Evolutionary conservation across 257 asterid species (phyloP).

Genomic region (Solanum etuberosum): DNA sequence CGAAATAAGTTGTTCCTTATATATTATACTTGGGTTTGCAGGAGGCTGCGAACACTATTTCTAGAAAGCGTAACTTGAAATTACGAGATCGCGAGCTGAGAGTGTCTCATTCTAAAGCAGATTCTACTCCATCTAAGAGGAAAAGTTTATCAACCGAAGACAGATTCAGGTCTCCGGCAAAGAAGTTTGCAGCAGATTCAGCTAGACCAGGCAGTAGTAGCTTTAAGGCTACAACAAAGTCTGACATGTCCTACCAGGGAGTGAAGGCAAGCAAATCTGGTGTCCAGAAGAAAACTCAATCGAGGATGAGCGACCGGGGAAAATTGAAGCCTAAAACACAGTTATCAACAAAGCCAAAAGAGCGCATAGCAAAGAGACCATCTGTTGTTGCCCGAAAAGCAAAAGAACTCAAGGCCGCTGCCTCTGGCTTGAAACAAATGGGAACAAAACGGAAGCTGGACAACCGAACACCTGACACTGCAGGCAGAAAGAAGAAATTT

Average conservation of each 20-base stretch:
- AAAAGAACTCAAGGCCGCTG: slow-evolving; percentile 25
- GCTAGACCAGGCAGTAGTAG: slow-evolving; percentile 23
- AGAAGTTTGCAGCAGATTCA: slow-evolving; percentile 20
- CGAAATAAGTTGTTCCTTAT: background rate
- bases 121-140: slow-evolving; percentile 37
- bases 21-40: slow-evolving; percentile 12
- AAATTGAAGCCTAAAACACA: slow-evolving; percentile 16
- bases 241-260: slow-evolving; percentile 60
- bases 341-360: slow-evolving; percentile 9
- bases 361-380: slow-evolving; percentile 48
- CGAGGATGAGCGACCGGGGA: slow-evolving; percentile 6
- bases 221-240: slow-evolving; percentile 10
- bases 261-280: slow-evolving; percentile 72
- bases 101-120: slow-evolving; percentile 51
- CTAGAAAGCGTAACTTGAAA: slow-evolving; percentile 41
- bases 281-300: slow-evolving; percentile 39
- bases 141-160: slow-evolving; percentile 23
- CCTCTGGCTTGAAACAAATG: slow-evolving; percentile 15
- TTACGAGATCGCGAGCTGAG: slow-evolving; percentile 73
- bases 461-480: slow-evolving; percentile 44
- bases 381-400: slow-evolving; percentile 83
- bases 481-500: slow-evolving; percentile 51
- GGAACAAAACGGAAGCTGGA: slow-evolving; percentile 64
- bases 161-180: slow-evolving; percentile 20
- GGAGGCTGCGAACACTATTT: slow-evolving; percentile 58